Base-by-base conservation (phyloP, 768 basidiomycete genomes). In the Boletus edulis region DNA sequence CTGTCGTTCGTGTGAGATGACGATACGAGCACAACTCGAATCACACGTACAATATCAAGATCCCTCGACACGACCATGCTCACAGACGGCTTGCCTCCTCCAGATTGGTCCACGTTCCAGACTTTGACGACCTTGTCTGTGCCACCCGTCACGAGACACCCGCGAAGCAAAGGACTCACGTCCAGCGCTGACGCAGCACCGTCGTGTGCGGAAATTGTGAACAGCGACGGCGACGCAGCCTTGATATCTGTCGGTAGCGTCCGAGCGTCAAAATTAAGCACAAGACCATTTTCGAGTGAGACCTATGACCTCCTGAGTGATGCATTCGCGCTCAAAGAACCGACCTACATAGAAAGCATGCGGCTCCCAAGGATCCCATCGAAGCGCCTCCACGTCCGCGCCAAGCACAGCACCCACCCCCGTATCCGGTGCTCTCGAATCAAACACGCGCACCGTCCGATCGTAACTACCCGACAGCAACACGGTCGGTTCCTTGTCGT, bases 301-400 rank as follows among this genome's bases (percentile, higher is more conserved):
- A 97, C 93, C 93, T 97, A 51, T 5, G 5, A n/a, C 51, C 47
- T 18, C 49, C 20, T 55, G 52, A 55, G 59, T 18, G 34, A 18
- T 2, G 24, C 40, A 17, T 15, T 13, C 37, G 10, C 29, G 46
- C 20, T 40, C 17, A n/a, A 9, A 55, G 41, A 50, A 5, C 1
- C 4, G 5, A 71, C 89, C 58, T 59, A 94, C 94, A 66, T 91
- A 97, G 75, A 97, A 96, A 3, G 82, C 82, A 58, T 86, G 82
- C 6, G 80, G 79, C 51, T 96, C 91, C 91, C 92, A 97, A 47
- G 94, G 95, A 72, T 99, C 96, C 96, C 97, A 99, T 59, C 86
- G 75, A 39, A 98, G 72, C 38, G 90, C 89, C 72, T 99, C 97
- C 17, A 98, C 94, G 70, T 98, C 97, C 54, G 91, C 87, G 3